Evolutionary conservation across 129 eudicot species (phyloP).

Genomic region (Centella asiatica): DNA sequence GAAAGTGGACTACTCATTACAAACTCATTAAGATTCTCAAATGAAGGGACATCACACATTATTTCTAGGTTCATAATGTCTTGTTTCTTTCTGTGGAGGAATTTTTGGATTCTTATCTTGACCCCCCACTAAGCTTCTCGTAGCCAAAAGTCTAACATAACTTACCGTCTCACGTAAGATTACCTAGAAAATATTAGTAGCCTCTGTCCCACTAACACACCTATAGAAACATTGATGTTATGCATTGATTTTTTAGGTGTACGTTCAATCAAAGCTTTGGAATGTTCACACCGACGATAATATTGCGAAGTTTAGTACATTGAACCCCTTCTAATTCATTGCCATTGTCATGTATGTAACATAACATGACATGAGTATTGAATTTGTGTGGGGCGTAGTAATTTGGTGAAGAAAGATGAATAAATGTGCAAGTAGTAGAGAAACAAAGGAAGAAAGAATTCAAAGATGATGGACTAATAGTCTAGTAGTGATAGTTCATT

Average conservation of each 20-base stretch:
- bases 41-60: neutral
- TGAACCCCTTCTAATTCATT: neutral
- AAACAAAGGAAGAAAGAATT: constrained; percentile 13
- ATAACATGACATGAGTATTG: constrained; percentile 6
- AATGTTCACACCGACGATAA: constrained; percentile 1
- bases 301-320: neutral
- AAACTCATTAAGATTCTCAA: constrained; percentile 19
- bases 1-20: constrained; percentile 1
- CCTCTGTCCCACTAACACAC: neutral
- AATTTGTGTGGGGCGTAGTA: constrained; percentile 6
- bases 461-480: constrained; percentile 14
- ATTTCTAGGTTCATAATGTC: constrained; percentile 11
- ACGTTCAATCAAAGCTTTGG: neutral
- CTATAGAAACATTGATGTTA: neutral
- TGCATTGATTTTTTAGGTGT: neutral
- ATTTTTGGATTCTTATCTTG: constrained; percentile 17
- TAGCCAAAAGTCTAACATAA: constrained; percentile 12
- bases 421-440: constrained; percentile 4
- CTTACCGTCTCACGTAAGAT: neutral
- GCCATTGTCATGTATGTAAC: neutral
- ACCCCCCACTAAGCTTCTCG: constrained; percentile 11
- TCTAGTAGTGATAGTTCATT: constrained; percentile 6
- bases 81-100: neutral
- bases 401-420: constrained; percentile 3
- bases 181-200: neutral